These are phyloP conservation scores for Coniochaeta ligniaria DNA, from an alignment of 2,329 filamentous ascomycete species.

Conservation along the genomic window DNA sequence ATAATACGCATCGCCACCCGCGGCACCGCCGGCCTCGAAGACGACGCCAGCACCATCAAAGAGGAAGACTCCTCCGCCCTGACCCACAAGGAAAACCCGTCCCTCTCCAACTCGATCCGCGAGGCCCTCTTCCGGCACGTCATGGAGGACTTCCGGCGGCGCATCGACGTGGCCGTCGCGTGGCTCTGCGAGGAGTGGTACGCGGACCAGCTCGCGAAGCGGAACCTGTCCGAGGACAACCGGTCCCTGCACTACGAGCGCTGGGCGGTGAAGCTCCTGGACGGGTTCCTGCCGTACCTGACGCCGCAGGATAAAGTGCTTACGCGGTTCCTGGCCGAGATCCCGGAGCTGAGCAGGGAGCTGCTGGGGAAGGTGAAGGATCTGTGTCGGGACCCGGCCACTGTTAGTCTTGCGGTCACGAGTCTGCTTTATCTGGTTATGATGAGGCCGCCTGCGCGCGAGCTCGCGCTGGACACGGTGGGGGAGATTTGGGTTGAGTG, in stretches of 20 bases:
- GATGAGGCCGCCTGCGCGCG: slow-evolving; percentile 58
- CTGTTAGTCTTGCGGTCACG: slow-evolving; percentile 55
- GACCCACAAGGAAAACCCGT: slow-evolving; percentile 17
- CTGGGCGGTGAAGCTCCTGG: slow-evolving; percentile 74
- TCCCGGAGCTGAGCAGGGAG: slow-evolving; percentile 67
- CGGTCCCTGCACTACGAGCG: slow-evolving; percentile 65
- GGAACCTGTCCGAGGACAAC: slow-evolving; percentile 30
- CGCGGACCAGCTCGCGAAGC: slow-evolving; percentile 58
- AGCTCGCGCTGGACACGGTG: slow-evolving; percentile 56
- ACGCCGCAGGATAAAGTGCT: slow-evolving; percentile 85
- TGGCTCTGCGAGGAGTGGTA: slow-evolving; percentile 99
- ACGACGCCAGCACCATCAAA: slow-evolving; percentile 43
- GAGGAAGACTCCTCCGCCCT: slow-evolving; percentile 37
- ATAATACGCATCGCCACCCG: slow-evolving; percentile 80
- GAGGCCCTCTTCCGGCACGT: slow-evolving; percentile 79
- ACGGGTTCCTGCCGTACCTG: slow-evolving; percentile 85
- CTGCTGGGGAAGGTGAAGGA: slow-evolving; percentile 68
- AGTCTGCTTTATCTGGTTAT: slow-evolving; percentile 61
- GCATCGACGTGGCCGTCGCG: slow-evolving; percentile 83
- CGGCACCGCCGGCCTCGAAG: slow-evolving; percentile 63
- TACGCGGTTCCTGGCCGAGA: slow-evolving; percentile 84
- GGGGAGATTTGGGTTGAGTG: slow-evolving; percentile 62
- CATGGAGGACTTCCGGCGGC: slow-evolving; percentile 82
- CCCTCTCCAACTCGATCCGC: slow-evolving; percentile 64
- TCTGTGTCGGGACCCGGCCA: slow-evolving; percentile 59